A percentile compares a stretch with the other conserved stretches of the same genome.
phyloP scores from a whole-genome alignment of 176 grass and related monocot genomes.

The Typha latifolia region DNA sequence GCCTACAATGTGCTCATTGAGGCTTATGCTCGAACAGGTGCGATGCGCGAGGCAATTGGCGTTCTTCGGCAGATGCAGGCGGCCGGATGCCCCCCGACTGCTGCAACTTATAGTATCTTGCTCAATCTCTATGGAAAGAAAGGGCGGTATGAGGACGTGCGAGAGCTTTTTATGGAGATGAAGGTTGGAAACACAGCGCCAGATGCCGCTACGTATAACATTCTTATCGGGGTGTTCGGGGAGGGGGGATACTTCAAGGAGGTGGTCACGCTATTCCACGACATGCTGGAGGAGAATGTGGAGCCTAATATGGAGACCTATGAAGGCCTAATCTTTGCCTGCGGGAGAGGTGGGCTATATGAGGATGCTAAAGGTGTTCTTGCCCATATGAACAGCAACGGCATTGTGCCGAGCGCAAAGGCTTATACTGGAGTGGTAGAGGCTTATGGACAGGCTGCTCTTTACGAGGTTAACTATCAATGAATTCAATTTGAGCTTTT shows the following conservation, averaged over 20 bases:
- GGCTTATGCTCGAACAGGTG: slow-evolving; percentile 51
- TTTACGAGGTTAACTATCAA: slow-evolving; percentile 60
- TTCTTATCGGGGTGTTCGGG: slow-evolving; percentile 65
- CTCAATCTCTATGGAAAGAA: slow-evolving; percentile 69
- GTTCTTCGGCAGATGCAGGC: slow-evolving; percentile 86
- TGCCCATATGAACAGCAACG: slow-evolving; percentile 53
- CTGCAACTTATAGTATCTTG: slow-evolving; percentile 73
- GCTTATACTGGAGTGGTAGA: slow-evolving; percentile 88
- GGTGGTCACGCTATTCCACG: slow-evolving; percentile 73
- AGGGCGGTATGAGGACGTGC: slow-evolving; percentile 72
- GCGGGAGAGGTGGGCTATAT: slow-evolving; percentile 84
- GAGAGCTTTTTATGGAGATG: slow-evolving; percentile 85
- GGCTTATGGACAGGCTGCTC: slow-evolving; percentile 62
- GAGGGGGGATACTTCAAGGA: slow-evolving; percentile 96
- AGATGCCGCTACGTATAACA: slow-evolving; percentile 84
- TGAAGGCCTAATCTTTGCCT: slow-evolving; percentile 72
- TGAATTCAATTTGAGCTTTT: too few relatives aligned
- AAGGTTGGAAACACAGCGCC: slow-evolving; percentile 51
- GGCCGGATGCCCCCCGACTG: slow-evolving; percentile 58
- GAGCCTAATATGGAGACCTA: slow-evolving; percentile 86
- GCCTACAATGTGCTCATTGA: slow-evolving; percentile 84
- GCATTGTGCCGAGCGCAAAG: slow-evolving; percentile 69
- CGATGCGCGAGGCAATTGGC: slow-evolving; percentile 43
- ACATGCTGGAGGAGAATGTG: slow-evolving; percentile 59
- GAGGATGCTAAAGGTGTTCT: slow-evolving; percentile 80